Evolutionary conservation across 2,329 filamentous ascomycete species (phyloP).

Genomic region (Didymosphaeria variabile): DNA sequence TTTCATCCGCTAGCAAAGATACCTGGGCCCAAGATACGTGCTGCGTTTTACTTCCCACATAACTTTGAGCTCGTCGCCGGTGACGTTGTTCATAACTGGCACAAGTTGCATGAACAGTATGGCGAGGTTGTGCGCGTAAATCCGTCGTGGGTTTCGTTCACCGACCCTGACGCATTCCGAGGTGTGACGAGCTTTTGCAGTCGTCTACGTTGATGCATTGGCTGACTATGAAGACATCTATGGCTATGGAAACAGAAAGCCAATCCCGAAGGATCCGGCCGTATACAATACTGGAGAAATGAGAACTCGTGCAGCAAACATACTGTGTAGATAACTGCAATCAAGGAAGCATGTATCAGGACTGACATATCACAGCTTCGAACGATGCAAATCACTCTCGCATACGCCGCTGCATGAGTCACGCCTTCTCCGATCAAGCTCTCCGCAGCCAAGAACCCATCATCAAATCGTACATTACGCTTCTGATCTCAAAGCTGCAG

Average conservation of each 20-base stretch:
- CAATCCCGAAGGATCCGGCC: conserved; percentile 22
- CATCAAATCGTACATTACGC: conserved; percentile 27
- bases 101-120: conserved; percentile 17
- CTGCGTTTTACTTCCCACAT: conserved; percentile 28
- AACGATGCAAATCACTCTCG: conserved; percentile 24
- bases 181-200: conserved; percentile 2
- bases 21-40: conserved; percentile 49
- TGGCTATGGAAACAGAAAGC: conserved; percentile 17
- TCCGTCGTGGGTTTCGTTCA: conserved; percentile 17
- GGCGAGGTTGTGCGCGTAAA: conserved; percentile 17
- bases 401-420: conserved; percentile 26
- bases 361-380: conserved; percentile 16
- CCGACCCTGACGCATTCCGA: conserved; percentile 26
- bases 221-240: conserved; percentile 21
- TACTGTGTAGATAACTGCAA: conserved; percentile 17
- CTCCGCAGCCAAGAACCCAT: conserved; percentile 28
- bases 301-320: conserved; percentile 9
- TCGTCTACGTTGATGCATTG: not conserved
- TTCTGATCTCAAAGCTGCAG: conserved; percentile 24
- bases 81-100: conserved; percentile 13
- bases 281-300: conserved; percentile 18
- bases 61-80: conserved; percentile 25
- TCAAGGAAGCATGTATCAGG: no score
- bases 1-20: conserved; percentile 51
- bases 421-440: conserved; percentile 28